Percentiles rank a stretch among this genome's conserved stretches.
phyloP scores from a whole-genome alignment of 768 basidiomycete species.

The Boletus rufocinnamomeus region DNA sequence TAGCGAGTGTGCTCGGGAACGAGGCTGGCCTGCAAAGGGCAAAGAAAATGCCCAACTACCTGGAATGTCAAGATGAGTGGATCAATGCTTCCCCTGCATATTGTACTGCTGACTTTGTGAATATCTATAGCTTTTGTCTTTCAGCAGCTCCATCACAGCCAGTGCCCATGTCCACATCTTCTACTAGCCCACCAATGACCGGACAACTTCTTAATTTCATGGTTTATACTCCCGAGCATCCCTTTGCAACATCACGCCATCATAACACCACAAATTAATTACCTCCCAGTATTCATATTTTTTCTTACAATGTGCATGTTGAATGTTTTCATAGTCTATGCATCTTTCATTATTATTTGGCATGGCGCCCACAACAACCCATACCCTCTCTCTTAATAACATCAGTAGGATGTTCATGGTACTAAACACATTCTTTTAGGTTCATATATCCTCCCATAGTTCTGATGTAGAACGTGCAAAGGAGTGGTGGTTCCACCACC shows the following conservation, averaged over 20 bases:
- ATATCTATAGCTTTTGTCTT: neutral
- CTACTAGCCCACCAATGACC: neutral
- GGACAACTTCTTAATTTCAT: neutral
- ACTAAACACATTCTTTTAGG: too few relatives aligned
- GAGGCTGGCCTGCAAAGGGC: neutral
- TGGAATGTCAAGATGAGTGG: neutral
- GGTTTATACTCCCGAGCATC: too few relatives aligned
- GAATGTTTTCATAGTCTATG: too few relatives aligned
- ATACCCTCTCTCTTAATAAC: too few relatives aligned
- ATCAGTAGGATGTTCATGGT: too few relatives aligned
- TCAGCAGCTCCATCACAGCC: neutral
- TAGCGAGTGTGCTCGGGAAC: accelerated
- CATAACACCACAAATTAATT: neutral
- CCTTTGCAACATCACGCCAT: too few relatives aligned
- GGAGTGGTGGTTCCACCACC: neutral
- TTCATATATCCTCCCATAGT: neutral
- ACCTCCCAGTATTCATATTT: too few relatives aligned
- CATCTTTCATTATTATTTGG: too few relatives aligned
- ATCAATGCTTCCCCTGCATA: accelerated
- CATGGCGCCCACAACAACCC: too few relatives aligned
- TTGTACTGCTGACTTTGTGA: neutral
- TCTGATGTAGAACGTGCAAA: neutral
- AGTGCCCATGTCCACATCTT: neutral
- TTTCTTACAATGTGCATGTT: too few relatives aligned
- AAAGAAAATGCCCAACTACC: neutral